A percentile compares a stretch with the other conserved stretches of the same genome.
Conservation (phyloP, 495 filamentous ascomycete genomes). For the Wilcoxina mikolae region DNA sequence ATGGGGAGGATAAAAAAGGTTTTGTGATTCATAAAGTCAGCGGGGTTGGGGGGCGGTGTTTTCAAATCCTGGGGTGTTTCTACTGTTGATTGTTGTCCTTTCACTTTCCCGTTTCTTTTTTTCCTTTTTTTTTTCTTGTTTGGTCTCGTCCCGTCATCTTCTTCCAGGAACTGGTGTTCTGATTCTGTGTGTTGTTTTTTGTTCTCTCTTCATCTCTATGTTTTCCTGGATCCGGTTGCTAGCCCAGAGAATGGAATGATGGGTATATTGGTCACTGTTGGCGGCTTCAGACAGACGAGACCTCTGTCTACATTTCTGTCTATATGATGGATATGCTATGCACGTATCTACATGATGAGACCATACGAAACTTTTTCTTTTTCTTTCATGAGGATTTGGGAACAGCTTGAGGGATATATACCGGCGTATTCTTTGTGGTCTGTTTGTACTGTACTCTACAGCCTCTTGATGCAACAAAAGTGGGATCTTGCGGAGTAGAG, state of each 20-base stretch:
- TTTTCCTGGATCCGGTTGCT: neutral
- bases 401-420: neutral
- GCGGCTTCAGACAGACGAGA: too few relatives aligned
- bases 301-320: too few relatives aligned
- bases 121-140: constrained; percentile 4
- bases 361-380: neutral
- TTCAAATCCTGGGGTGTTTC: constrained; percentile 8
- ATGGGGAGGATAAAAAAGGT: neutral
- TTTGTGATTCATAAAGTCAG: too few relatives aligned
- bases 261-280: neutral
- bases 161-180: constrained; percentile 6
- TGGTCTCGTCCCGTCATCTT: neutral
- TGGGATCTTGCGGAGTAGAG: too few relatives aligned
- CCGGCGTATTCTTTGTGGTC: neutral
- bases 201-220: neutral
- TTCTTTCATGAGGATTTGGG: neutral
- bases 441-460: neutral
- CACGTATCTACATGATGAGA: neutral
- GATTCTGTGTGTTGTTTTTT: neutral
- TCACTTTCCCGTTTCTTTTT: neutral
- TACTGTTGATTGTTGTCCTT: neutral
- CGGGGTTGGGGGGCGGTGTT: neutral
- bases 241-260: neutral
- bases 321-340: neutral
- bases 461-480: neutral